Evolutionary conservation across 176 grass and related monocot genomes (phyloP).

Genomic region (Puccinellia tenuiflora): DNA sequence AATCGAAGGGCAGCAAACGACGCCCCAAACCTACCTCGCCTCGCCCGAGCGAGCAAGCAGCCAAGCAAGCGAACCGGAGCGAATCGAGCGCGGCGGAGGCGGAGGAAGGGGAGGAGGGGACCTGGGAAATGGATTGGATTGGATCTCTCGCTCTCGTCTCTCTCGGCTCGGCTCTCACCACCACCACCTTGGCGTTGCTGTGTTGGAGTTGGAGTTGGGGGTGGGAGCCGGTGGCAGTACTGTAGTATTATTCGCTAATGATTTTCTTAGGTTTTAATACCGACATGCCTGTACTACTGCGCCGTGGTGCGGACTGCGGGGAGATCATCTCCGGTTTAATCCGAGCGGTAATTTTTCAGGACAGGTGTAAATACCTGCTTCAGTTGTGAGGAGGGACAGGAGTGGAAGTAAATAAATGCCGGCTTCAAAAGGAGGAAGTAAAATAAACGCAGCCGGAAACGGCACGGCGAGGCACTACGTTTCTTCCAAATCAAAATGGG

Average conservation of each 20-base stretch:
- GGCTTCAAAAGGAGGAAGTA: no score
- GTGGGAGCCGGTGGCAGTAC: not conserved
- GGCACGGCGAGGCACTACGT: no score
- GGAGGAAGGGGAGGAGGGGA: not conserved
- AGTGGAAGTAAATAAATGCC: no score
- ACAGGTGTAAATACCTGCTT: not conserved
- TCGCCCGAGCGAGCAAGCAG: conserved; percentile 2
- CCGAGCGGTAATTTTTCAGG: not conserved
- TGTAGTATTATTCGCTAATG: conserved; percentile 15
- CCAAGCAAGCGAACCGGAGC: not conserved
- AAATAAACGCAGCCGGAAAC: no score
- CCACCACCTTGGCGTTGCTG: not conserved
- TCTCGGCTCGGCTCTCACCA: not conserved
- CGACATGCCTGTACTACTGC: conserved; percentile 50
- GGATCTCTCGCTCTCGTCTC: conserved; percentile 38
- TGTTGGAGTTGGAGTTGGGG: not conserved
- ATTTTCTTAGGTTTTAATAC: conserved; percentile 48
- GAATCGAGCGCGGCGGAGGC: not conserved
- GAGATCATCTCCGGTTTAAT: not conserved
- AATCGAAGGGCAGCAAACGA: not conserved
- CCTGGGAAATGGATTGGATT: conserved; percentile 26
- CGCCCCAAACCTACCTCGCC: not conserved
- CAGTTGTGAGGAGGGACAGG: no score
- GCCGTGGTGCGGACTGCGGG: not conserved
- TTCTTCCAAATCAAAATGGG: no score